A percentile compares a stretch with the other conserved stretches of the same genome.
Conservation (phyloP, 768 basidiomycete genomes). For the Mycena belliarum region DNA sequence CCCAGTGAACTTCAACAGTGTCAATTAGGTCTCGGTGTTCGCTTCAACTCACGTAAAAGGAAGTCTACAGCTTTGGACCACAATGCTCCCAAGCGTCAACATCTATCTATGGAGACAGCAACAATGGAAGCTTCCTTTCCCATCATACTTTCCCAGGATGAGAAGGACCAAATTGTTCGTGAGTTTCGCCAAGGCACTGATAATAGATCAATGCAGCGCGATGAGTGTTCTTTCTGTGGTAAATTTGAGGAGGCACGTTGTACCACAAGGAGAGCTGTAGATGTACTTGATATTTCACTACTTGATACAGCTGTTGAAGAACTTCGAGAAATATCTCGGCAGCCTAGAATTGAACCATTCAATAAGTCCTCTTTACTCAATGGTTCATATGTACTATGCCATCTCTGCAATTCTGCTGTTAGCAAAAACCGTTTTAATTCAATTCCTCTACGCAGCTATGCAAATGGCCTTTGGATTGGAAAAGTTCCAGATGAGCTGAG, state of each 20-base stretch:
- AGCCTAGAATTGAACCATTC: slow-evolving; percentile 9
- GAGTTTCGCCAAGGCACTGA: no score
- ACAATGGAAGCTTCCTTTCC: no score
- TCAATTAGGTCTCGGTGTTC: no score
- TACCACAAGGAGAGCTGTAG: neutral
- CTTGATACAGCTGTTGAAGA: slow-evolving; percentile 7
- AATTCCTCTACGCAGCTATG: slow-evolving; percentile 25
- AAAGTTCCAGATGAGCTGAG: slow-evolving; percentile 13
- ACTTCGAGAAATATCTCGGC: slow-evolving; percentile 1
- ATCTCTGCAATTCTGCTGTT: slow-evolving; percentile 11
- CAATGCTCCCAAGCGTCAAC: no score
- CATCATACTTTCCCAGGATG: no score
- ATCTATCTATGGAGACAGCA: no score
- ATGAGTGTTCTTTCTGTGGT: slow-evolving; percentile 14
- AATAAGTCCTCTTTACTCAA: neutral
- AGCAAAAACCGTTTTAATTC: slow-evolving; percentile 1
- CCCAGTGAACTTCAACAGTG: no score
- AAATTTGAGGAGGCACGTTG: neutral
- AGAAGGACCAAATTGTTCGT: no score
- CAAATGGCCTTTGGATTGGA: slow-evolving; percentile 25
- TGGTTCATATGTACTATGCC: slow-evolving; percentile 7
- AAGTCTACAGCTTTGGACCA: no score
- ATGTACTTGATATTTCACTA: slow-evolving; percentile 17
- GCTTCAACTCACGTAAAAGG: no score
- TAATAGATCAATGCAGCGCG: no score